Percentiles rank a stretch among this genome's conserved stretches.
These are phyloP conservation scores for Myxozyma monticola DNA, from an alignment of 805 yeast species.

Conservation along the genomic window DNA sequence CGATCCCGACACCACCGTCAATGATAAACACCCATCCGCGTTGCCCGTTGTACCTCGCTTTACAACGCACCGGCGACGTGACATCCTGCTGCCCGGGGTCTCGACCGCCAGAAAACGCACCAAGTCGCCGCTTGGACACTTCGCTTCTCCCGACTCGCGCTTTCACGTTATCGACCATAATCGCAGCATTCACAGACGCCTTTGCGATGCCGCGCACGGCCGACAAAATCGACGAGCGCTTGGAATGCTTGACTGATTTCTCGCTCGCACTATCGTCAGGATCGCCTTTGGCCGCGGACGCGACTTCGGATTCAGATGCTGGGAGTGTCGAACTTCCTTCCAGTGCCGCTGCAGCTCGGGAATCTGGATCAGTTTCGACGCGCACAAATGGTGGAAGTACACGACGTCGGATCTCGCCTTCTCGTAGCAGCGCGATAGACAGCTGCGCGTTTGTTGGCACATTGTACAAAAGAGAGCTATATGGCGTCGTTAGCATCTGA, in stretches of 20 bases:
- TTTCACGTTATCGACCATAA: conserved; percentile 7
- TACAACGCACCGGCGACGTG: conserved; percentile 3
- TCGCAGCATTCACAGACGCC: conserved; percentile 1
- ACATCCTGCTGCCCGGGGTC: neutral
- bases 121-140: conserved; percentile 6
- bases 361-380: too few relatives aligned
- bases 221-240: too few relatives aligned
- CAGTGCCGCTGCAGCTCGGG: too few relatives aligned
- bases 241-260: too few relatives aligned
- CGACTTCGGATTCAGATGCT: too few relatives aligned
- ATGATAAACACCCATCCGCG: conserved; percentile 7
- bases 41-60: conserved; percentile 11
- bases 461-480: conserved; percentile 8
- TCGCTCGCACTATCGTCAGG: too few relatives aligned
- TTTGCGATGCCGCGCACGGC: conserved; percentile 4
- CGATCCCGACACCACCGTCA: too few relatives aligned
- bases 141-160: conserved; percentile 13
- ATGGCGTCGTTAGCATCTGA: neutral
- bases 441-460: conserved; percentile 22
- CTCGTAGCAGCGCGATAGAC: conserved; percentile 9
- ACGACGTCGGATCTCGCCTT: conserved; percentile 7
- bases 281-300: too few relatives aligned
- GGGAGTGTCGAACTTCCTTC: too few relatives aligned
- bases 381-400: conserved; percentile 5
- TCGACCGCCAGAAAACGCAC: neutral